A percentile compares a stretch with the other conserved stretches of the same genome.
phyloP scores from a whole-genome alignment of 2,329 filamentous ascomycete species.

The Calonectria fujianensis region DNA sequence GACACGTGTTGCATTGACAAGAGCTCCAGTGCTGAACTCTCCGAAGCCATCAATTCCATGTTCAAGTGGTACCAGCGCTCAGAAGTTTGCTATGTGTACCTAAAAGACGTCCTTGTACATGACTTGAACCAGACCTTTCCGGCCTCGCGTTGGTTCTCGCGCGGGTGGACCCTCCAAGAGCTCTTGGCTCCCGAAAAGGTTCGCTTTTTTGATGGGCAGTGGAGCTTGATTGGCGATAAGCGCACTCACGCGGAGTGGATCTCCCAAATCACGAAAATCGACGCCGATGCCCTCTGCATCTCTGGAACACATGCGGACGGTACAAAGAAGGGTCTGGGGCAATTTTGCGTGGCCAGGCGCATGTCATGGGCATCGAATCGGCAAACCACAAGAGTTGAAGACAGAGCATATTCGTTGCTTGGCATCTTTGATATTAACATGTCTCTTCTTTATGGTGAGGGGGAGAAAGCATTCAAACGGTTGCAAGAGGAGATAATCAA shows the following conservation, averaged over 20 bases:
- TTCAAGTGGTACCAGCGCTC: conserved; percentile 33
- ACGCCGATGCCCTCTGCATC: conserved; percentile 6
- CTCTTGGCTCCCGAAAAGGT: conserved; percentile 31
- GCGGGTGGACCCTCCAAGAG: conserved; percentile 38
- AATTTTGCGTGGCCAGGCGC: conserved; percentile 17
- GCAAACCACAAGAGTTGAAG: conserved; percentile 26
- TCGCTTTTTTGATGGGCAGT: conserved; percentile 30
- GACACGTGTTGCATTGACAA: conserved; percentile 42
- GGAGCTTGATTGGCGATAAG: conserved; percentile 29
- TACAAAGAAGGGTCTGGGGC: conserved; percentile 1
- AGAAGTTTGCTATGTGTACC: conserved; percentile 27
- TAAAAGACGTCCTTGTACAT: conserved; percentile 18
- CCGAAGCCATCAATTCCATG: conserved; percentile 39
- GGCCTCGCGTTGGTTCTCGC: conserved; percentile 9
- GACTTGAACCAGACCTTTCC: conserved; percentile 11
- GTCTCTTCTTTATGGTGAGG: conserved; percentile 34
- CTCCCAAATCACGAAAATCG: conserved; percentile 25
- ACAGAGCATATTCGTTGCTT: conserved; percentile 34
- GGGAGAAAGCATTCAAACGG: conserved; percentile 17
- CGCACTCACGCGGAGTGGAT: not conserved
- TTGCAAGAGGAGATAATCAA: conserved; percentile 32
- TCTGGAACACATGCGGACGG: not conserved
- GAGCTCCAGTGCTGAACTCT: conserved; percentile 36
- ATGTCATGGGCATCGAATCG: conserved; percentile 34
- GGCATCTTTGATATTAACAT: conserved; percentile 35